phyloP scores from a whole-genome alignment of 192 early-diverging fungal species.

The Dissophora ornata region DNA sequence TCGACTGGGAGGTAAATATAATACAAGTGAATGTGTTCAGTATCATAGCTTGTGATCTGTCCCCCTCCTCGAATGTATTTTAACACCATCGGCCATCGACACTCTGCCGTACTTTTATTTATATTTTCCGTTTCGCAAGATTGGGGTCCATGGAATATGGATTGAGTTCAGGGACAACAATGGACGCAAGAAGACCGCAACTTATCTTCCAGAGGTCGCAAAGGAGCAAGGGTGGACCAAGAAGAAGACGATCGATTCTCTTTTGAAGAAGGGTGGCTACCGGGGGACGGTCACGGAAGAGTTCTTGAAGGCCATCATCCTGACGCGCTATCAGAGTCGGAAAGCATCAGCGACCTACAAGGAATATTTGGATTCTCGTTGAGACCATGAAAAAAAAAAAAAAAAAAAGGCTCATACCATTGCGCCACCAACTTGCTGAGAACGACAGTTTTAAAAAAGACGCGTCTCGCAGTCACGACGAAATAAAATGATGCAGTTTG shows the following conservation, averaged over 20 bases:
- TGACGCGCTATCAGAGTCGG: slow-evolving; percentile 87
- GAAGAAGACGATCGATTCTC: slow-evolving; percentile 82
- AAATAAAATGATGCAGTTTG: too few species aligned
- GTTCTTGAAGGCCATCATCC: slow-evolving; percentile 66
- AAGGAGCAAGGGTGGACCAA: slow-evolving; percentile 92
- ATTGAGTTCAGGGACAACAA: slow-evolving; percentile 79
- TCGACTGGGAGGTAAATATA: slow-evolving; percentile 83
- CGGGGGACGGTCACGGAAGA: slow-evolving; percentile 68
- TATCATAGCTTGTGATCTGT: not conserved
- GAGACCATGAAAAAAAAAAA: too few species aligned
- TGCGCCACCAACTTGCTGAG: too few species aligned
- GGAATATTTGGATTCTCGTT: slow-evolving; percentile 68
- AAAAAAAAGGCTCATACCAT: too few species aligned
- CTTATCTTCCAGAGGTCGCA: slow-evolving; percentile 93
- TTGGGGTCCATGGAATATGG: slow-evolving; percentile 94
- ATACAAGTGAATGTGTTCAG: not conserved
- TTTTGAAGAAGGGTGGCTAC: slow-evolving; percentile 90
- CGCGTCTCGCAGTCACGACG: too few species aligned
- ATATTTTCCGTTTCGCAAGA: too few species aligned
- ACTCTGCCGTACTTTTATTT: too few species aligned
- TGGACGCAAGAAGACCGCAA: slow-evolving; percentile 73
- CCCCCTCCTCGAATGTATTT: too few species aligned
- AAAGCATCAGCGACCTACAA: slow-evolving; percentile 77
- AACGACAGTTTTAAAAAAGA: too few species aligned
- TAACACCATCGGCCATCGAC: too few species aligned